phyloP scores from a whole-genome alignment of 768 basidiomycete genomes.

The Tephrocybe sp. region DNA sequence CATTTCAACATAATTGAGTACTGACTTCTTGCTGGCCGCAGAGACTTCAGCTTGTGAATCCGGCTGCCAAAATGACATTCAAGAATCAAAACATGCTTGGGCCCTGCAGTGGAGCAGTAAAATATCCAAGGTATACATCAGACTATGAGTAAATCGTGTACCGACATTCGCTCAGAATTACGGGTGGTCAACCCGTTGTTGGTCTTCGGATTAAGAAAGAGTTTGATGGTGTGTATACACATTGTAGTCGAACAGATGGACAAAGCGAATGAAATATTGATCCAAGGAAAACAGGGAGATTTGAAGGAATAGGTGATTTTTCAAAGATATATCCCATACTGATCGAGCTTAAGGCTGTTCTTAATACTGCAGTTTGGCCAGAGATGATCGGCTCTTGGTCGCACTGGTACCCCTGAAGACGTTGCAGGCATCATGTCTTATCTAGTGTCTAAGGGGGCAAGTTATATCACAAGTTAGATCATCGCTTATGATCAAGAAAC shows the following conservation, averaged over 20 bases:
- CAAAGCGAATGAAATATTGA: neutral
- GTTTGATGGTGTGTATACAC: neutral
- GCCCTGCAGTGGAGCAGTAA: too few species aligned
- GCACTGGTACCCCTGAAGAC: conserved; percentile 23
- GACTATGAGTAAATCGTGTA: too few species aligned
- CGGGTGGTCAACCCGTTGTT: too few species aligned
- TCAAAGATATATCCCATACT: too few species aligned
- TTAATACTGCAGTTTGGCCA: conserved; percentile 6
- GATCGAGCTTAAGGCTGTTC: neutral
- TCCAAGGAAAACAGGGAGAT: conserved; percentile 4
- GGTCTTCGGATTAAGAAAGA: too few species aligned
- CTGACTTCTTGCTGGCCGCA: too few species aligned
- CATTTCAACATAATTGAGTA: too few species aligned
- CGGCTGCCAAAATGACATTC: too few species aligned
- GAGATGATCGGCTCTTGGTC: conserved; percentile 6
- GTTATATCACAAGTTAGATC: conserved; percentile 29
- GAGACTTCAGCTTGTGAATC: too few species aligned
- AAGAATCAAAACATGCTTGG: too few species aligned
- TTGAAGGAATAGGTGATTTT: neutral
- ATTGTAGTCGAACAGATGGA: conserved; percentile 4
- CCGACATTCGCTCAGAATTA: too few species aligned
- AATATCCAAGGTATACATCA: too few species aligned
- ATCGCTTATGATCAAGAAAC: neutral
- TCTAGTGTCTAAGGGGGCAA: conserved; percentile 29
- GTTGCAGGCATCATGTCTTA: conserved; percentile 35